These are phyloP conservation scores for Neurospora sp. DNA, from an alignment of 495 filamentous ascomycete species.

Conservation along the genomic window DNA sequence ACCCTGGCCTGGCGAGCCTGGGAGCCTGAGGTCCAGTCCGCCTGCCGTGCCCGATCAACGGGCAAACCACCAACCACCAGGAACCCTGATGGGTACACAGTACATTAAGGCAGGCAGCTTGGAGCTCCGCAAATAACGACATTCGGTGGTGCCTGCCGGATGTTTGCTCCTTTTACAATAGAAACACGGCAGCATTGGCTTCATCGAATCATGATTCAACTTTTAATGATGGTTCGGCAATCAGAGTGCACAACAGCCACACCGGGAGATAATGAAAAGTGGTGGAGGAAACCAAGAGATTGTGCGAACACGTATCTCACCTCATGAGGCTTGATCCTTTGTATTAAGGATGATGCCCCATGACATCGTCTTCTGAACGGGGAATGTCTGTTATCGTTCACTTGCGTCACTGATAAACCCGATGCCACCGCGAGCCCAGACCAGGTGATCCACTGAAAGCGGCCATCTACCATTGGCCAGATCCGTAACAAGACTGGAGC, in stretches of 20 bases:
- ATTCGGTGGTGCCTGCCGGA: neutral
- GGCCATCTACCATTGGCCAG: neutral
- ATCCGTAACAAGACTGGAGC: neutral
- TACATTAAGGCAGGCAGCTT: neutral
- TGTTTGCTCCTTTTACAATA: neutral
- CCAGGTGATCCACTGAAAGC: neutral
- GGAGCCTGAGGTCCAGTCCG: neutral
- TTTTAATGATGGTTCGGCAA: neutral
- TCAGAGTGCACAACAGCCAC: neutral
- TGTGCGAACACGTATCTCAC: neutral
- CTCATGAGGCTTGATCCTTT: neutral
- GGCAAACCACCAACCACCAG: neutral
- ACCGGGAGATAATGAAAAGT: neutral
- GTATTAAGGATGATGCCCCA: neutral
- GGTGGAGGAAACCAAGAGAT: neutral
- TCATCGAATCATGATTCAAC: neutral
- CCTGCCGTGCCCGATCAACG: neutral
- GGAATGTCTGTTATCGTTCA: conserved; percentile 12
- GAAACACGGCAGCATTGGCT: neutral
- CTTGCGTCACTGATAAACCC: conserved; percentile 29
- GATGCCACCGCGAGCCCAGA: conserved; percentile 6
- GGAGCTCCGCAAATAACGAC: neutral
- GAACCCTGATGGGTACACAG: neutral
- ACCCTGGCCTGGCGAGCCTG: neutral
- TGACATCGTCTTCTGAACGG: neutral